Evolutionary conservation across 371 early-diverging fungal genomes (phyloP), one percentile per base, ranked within the genome.

Genomic region (Lichtheimia corymbifera): DNA sequence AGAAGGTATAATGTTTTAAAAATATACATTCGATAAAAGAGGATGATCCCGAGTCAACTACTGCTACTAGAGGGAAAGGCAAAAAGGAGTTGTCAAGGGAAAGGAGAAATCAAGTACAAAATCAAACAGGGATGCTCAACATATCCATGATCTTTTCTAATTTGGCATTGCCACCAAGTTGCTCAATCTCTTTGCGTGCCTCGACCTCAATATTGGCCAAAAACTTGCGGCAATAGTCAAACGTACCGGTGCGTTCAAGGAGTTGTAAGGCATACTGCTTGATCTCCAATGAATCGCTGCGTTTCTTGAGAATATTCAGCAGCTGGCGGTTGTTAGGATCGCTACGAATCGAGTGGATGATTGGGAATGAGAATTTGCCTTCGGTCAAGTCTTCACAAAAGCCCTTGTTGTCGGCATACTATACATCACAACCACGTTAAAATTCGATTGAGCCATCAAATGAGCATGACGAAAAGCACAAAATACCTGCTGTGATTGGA

Each of bases 361-460:
- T 87, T 1, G 95, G 95, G 66, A 92, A 97, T 9, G 97, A 96
- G 72, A 96, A 98, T 74, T 98, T 98, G 65, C 99, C 99, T 76
- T 98, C 99, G 0, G 96, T 95, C 62, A 98, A 70, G 69, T 98
- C 99, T 76, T 98, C 97, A 62, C 96, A 96, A 70, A 92, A 98
- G 20, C 97, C 97, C 70, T 98, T 98, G 77, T 90, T 92, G 47
- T 91, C 85, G 7, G 90, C 79, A 63, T 95, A 98, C 88, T 92
- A 65, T 42, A 11, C 12, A 42, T 30, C 22, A 22, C 13, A 18
- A 15, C 25, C 1, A 4, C 17, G 20, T 5, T 35, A 5, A 5
- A 35, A 35, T 35, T 6, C 35, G 9, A 35, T 9, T 35, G 35
- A 35, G 11, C 6, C 1, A 35, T 35, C 35, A 9, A 53, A 45